Percentiles rank a stretch among this genome's conserved stretches.
Conservation (phyloP, 2,329 filamentous ascomycete species). For the Akanthomyces uredinophilus region DNA sequence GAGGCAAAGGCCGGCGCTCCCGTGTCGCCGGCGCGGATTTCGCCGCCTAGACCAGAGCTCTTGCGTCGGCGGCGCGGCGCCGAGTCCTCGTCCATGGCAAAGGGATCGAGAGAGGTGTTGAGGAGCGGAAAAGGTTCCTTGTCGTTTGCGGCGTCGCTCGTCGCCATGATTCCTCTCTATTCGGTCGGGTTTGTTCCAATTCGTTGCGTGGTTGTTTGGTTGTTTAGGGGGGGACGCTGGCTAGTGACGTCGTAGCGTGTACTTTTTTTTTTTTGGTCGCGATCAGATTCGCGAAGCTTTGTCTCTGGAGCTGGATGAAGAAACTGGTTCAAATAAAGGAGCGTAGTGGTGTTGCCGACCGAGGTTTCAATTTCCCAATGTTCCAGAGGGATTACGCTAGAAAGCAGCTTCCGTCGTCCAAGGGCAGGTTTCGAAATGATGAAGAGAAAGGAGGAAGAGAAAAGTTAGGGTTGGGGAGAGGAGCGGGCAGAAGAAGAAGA, state of each 20-base stretch:
- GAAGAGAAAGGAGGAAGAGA: too few relatives aligned
- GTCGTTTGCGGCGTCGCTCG: constrained; percentile 6
- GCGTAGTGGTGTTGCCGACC: too few relatives aligned
- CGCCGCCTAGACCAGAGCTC: constrained; percentile 49
- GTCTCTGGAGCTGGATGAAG: too few relatives aligned
- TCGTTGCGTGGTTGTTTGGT: too few relatives aligned
- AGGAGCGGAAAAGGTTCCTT: constrained; percentile 52
- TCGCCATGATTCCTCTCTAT: constrained; percentile 4
- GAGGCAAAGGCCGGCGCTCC: constrained; percentile 51
- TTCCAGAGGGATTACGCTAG: too few relatives aligned
- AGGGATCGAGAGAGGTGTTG: constrained; percentile 45
- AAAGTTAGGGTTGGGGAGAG: background rate
- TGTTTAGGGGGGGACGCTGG: background rate
- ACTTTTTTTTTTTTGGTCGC: background rate
- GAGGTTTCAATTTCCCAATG: too few relatives aligned
- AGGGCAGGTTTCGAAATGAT: too few relatives aligned
- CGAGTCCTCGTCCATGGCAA: constrained; percentile 30
- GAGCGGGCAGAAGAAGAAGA: background rate
- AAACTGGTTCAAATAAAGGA: too few relatives aligned
- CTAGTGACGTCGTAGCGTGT: background rate
- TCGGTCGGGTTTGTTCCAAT: too few relatives aligned
- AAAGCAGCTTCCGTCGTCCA: too few relatives aligned
- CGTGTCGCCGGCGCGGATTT: constrained; percentile 51
- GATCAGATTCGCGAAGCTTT: too few relatives aligned
- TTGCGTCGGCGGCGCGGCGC: constrained; percentile 46